phyloP scores from a whole-genome alignment of 1,284 basidiomycete genomes.

The Moniliella sp. region DNA sequence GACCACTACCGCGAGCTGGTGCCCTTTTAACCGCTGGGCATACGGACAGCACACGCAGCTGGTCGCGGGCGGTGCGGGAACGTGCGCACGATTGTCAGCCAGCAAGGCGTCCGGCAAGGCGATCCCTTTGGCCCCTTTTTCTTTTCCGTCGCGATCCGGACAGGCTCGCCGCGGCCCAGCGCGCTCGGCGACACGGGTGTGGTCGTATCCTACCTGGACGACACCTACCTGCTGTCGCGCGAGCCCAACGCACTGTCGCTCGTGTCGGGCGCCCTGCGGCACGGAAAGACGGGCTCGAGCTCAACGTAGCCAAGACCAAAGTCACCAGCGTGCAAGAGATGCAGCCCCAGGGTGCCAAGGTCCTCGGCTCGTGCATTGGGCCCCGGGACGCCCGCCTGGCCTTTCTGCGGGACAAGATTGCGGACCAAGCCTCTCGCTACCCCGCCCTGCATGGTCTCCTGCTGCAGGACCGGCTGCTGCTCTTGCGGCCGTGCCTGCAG shows the following conservation, averaged over 20 bases:
- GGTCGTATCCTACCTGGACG: conserved; percentile 1
- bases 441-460: background rate
- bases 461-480: background rate
- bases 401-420: background rate
- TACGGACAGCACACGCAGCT: too few species aligned
- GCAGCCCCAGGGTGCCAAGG: background rate
- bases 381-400: background rate
- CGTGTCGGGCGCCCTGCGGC: background rate
- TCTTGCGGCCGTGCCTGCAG: background rate
- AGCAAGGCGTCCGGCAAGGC: background rate
- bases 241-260: background rate
- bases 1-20: too few species aligned
- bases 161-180: background rate
- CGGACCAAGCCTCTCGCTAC: background rate
- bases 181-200: background rate
- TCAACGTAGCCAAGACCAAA: background rate
- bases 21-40: too few species aligned
- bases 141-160: background rate
- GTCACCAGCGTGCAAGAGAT: background rate
- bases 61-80: background rate
- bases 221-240: background rate
- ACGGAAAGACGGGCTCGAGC: background rate
- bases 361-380: background rate
- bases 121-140: conserved; percentile 1
- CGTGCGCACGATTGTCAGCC: background rate